phyloP scores from a whole-genome alignment of 169 alveolate species.

The Eimeria acervulina region DNA sequence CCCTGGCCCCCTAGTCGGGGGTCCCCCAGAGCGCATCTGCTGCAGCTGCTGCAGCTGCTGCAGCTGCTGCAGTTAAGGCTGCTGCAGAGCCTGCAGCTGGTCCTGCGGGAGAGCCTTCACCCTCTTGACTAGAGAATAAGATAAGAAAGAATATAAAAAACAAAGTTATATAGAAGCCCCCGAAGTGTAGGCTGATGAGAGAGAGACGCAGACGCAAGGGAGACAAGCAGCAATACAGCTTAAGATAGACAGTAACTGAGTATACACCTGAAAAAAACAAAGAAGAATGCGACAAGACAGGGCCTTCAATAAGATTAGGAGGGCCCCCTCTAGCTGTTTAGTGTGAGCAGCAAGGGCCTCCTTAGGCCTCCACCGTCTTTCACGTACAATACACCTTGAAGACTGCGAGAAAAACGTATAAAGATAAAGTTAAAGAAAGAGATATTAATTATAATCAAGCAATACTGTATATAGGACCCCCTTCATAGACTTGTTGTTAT shows the following conservation, averaged over 20 bases:
- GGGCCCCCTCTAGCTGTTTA: constrained; percentile 8
- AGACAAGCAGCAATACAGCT: not conserved
- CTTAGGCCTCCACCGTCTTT: not conserved
- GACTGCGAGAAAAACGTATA: not conserved
- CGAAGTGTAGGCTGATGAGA: too few species aligned
- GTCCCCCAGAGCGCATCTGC: constrained; percentile 44
- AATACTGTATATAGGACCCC: not conserved
- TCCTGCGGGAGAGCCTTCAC: constrained; percentile 23
- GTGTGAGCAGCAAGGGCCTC: not conserved
- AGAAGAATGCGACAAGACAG: not conserved
- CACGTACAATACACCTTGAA: not conserved
- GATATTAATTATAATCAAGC: not conserved
- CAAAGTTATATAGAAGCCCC: too few species aligned
- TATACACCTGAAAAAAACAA: constrained; percentile 38
- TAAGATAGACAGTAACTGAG: not conserved
- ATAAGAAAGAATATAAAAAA: too few species aligned
- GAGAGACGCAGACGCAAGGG: not conserved
- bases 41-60: not conserved
- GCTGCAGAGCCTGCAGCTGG: constrained; percentile 53
- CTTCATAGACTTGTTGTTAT: not conserved
- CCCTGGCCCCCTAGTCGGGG: constrained; percentile 35
- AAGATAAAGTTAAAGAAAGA: not conserved
- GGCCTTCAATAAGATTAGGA: not conserved
- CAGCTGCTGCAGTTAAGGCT: constrained; percentile 9
- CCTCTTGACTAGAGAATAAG: too few species aligned